Evolutionary conservation across 306 rosid genomes (phyloP).

Genomic region (Benincasa hispida): DNA sequence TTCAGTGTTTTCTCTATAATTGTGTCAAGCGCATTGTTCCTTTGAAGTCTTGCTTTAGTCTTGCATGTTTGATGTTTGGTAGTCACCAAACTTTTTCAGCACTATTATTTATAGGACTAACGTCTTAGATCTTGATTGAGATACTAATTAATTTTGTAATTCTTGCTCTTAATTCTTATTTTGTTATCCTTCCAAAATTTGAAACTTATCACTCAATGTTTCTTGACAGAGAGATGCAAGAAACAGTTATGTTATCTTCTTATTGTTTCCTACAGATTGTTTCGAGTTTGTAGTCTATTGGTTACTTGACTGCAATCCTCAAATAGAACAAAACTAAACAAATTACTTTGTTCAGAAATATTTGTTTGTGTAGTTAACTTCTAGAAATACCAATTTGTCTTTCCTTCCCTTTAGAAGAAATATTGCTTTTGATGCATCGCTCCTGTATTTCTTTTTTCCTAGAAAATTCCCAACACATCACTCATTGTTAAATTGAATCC

Average conservation of each 20-base stretch:
- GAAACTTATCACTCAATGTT: no score
- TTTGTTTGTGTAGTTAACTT: neutral
- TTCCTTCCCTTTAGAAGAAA: neutral
- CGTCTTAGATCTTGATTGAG: no score
- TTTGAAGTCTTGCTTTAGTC: neutral
- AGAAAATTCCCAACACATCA: neutral
- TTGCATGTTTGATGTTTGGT: neutral
- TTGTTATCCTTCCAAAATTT: no score
- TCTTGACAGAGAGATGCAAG: no score
- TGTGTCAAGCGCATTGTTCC: neutral
- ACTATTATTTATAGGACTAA: no score
- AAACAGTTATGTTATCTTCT: no score
- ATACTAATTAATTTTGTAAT: no score
- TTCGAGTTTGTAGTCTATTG: no score
- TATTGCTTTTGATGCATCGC: neutral
- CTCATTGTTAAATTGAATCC: neutral
- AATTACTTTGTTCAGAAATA: neutral
- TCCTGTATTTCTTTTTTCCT: neutral
- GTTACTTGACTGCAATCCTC: no score
- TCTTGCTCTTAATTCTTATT: no score
- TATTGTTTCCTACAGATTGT: no score
- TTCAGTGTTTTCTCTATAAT: neutral
- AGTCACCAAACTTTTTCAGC: neutral
- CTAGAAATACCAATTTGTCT: neutral
- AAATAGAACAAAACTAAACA: neutral